Base-by-base conservation (phyloP, 805 yeast species). In the Grigorovia yakushimaensis region DNA sequence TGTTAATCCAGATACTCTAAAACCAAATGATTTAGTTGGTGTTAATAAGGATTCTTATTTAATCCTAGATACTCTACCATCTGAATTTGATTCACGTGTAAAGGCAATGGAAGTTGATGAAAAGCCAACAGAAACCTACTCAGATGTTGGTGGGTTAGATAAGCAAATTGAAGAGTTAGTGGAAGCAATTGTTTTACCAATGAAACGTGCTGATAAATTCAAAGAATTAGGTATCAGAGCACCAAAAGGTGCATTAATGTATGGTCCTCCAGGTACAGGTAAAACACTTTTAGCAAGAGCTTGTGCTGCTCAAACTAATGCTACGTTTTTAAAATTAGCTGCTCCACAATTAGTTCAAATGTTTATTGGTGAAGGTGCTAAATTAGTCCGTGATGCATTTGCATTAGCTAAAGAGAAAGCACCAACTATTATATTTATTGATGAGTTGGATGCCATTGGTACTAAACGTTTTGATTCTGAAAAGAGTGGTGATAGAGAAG, bases 231-330 rank as follows among this genome's bases (percentile, higher is more conserved):
- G 99, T 48, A 89, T 93, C 62, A 91, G 86, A 65, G 94, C 98
- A 15, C 98, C 98, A 49, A 93, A 93, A 67, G 98, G 98, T 66
- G 98, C 96, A 3, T 74, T 93, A 46, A 88, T 93, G 89, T 93
- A 93, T 65, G 99, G 99, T 36, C 98, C 99, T 8, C 99, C 99
- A 46, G 99, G 99, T 66, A 93, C 98, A 1, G 99, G 99, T 66
- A 93, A 93, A 69, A 93, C 98, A 1, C 73, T 93, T 51, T 74
- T 93, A 55, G 99, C 99, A 9, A 82, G 96, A 65, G 98, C 98
- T 1, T 95, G 97, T 71, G 99, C 99, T 21, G 96, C 97, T 47
- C 98, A 93, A 67, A 87, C 98, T 0, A 88, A 89, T 67, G 98
- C 98, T 15, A 93, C 98, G 0, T 93, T 93, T 66, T 74, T 93